Evolutionary conservation across 2,329 filamentous ascomycete genomes (phyloP).

Genomic region (Ceratocystis destructans): DNA sequence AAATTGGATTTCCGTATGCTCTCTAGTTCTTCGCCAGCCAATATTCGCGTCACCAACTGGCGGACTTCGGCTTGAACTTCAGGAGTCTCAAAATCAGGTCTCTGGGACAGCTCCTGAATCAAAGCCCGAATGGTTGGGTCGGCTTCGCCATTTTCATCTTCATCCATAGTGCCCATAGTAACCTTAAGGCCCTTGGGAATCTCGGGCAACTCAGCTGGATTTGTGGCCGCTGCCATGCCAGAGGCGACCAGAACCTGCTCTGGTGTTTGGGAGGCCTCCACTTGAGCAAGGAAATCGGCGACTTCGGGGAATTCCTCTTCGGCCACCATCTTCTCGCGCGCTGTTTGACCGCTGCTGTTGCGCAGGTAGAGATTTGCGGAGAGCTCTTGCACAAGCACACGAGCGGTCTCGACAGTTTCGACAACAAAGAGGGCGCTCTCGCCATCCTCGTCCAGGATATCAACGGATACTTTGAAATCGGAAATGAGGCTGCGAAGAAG

Average conservation of each 20-base stretch:
- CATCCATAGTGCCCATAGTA: constrained; percentile 60
- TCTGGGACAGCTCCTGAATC: constrained; percentile 76
- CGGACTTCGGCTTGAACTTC: constrained; percentile 68
- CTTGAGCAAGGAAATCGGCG: constrained; percentile 49
- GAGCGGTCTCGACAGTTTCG: constrained; percentile 66
- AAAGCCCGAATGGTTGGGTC: constrained; percentile 73
- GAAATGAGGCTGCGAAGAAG: constrained; percentile 62
- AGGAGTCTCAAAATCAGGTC: constrained; percentile 70
- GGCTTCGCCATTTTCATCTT: constrained; percentile 39
- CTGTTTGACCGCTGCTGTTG: constrained; percentile 66
- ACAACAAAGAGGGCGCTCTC: constrained; percentile 93
- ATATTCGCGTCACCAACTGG: constrained; percentile 64
- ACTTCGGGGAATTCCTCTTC: constrained; percentile 70
- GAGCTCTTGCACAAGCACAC: constrained; percentile 69
- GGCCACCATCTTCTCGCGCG: constrained; percentile 62
- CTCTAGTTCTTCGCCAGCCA: constrained; percentile 51
- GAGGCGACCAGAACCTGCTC: constrained; percentile 20
- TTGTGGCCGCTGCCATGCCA: background rate
- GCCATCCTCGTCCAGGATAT: constrained; percentile 76
- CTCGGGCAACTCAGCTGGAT: constrained; percentile 21
- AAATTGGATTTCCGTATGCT: constrained; percentile 25
- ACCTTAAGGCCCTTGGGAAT: constrained; percentile 61
- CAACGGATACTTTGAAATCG: constrained; percentile 64
- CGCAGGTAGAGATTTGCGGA: constrained; percentile 50
- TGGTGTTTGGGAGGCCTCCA: constrained; percentile 24